A percentile compares a stretch with the other conserved stretches of the same genome.
phyloP scores from a whole-genome alignment of 306 rosid genomes.

The Elaeagnus macrophylla region DNA sequence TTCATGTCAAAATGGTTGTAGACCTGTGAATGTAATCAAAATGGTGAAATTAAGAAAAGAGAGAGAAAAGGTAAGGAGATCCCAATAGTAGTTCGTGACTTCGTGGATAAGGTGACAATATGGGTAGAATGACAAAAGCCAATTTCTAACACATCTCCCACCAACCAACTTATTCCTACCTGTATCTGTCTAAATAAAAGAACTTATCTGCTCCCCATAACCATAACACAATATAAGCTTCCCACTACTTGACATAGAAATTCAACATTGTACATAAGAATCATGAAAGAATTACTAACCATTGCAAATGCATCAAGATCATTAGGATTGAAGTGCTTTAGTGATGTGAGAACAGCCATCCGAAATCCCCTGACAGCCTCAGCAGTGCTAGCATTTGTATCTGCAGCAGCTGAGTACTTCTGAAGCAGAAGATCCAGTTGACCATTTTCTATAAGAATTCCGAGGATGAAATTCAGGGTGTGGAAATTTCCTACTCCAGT shows the following conservation, averaged over 20 bases:
- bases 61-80: too few relatives aligned
- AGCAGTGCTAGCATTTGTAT: conserved; percentile 61
- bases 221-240: conserved; percentile 1
- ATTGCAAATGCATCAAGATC: conserved; percentile 95
- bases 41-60: background rate
- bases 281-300: conserved; percentile 46
- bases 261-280: background rate
- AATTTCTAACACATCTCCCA: too few relatives aligned
- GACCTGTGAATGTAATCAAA: conserved; percentile 41
- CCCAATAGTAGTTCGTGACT: too few relatives aligned
- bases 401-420: conserved; percentile 89
- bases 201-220: background rate
- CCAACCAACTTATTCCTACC: too few relatives aligned
- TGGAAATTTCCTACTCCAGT: conserved; percentile 95
- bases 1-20: conserved; percentile 96
- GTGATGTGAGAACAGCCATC: conserved; percentile 94
- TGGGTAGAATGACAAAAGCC: background rate
- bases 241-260: conserved; percentile 2
- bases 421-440: conserved; percentile 96
- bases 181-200: too few relatives aligned
- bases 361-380: conserved; percentile 91
- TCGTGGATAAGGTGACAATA: background rate
- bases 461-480: conserved; percentile 88
- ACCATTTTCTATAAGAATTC: conserved; percentile 92
- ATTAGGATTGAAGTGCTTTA: conserved; percentile 89